Base-by-base conservation (phyloP, 2,329 filamentous ascomycete genomes). In the Sclerotiophoma versabilis region DNA sequence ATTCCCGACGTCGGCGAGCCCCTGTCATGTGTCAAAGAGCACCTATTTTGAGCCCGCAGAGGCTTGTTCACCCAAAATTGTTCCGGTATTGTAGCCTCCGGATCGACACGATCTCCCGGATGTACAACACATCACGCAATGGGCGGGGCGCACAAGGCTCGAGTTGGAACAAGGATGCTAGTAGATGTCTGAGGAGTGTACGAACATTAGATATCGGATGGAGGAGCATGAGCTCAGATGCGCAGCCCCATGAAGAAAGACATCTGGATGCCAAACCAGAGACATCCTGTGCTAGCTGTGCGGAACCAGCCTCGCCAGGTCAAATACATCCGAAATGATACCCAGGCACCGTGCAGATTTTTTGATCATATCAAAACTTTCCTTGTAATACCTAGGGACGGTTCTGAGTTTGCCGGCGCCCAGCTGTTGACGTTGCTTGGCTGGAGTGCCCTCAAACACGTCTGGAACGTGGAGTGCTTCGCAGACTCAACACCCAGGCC, bases 381-480 rank as follows among this genome's bases (percentile, higher is more conserved):
- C 62, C 63, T 61, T 36, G 44, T 41, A 52, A 30, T 43, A 53
- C 47, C 37, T 37, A 20, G 30, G 49, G 37, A 44, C 60, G 63
- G 62, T 54, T 50, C 60, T 43, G 58, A 44, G 52, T 26, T 54
- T 58, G 42, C 62, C 58, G 60, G 52, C n/a, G 53, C 39, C 41
- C 34, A 54, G 51, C 12, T 42, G 45, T 49, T 37, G 45, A 49
- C 29, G 45, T 46, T 36, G 51, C 45, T 45, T 41, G 41, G 45
- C 56, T 70, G 69, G 65, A 50, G 68, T 62, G 69, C 27, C 47
- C 70, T 74, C 68, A 72, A 73, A 75, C 72, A 54, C 62, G 53
- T 25, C 49, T 68, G 68, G 68, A 72, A 75, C 72, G 68, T 57
- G 66, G 54, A 63, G 58, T 63, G 71, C 67, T 61, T 73, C 71